A percentile compares a stretch with the other conserved stretches of the same genome.
Conservation (phyloP, 2,329 filamentous ascomycete species). For the Exophiala viscosa region DNA sequence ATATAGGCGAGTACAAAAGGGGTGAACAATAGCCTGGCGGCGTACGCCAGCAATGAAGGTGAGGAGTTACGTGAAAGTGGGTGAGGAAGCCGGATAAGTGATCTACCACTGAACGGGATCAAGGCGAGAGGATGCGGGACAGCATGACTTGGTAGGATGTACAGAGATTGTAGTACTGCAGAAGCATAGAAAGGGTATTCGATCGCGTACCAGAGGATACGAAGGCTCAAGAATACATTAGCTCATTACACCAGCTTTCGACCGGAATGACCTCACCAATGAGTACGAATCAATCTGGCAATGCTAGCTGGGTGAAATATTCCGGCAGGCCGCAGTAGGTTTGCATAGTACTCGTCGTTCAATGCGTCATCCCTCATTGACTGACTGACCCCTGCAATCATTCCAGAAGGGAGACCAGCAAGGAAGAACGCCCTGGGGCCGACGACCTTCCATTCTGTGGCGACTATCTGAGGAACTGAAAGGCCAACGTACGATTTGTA, state of each 20-base stretch:
- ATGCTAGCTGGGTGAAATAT: conserved; percentile 30
- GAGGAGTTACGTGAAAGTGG: conserved; percentile 32
- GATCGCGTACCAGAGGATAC: conserved; percentile 35
- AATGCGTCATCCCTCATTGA: conserved; percentile 11
- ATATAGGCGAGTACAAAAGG: conserved; percentile 31
- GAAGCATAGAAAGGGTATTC: conserved; percentile 43
- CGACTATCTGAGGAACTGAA: conserved; percentile 37
- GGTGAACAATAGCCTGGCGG: conserved; percentile 31
- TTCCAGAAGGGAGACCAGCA: conserved; percentile 36
- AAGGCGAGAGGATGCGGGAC: conserved; percentile 34
- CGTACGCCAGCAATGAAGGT: conserved; percentile 29
- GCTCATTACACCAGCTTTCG: conserved; percentile 5
- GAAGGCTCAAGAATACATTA: conserved; percentile 32
- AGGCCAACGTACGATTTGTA: conserved; percentile 23
- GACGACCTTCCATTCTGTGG: conserved; percentile 34
- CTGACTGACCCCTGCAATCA: conserved; percentile 10
- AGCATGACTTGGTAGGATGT: conserved; percentile 35
- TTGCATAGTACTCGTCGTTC: conserved; percentile 2
- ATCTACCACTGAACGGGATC: conserved; percentile 37
- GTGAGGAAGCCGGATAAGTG: conserved; percentile 35
- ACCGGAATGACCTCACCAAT: conserved; percentile 10
- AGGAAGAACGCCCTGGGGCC: conserved; percentile 39
- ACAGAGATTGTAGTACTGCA: conserved; percentile 41
- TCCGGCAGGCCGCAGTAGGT: conserved; percentile 22
- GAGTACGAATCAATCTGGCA: conserved; percentile 29